A percentile compares a stretch with the other conserved stretches of the same genome.
Evolutionary conservation across 805 yeast species (phyloP).

Genomic region (Candida broadrunensis): DNA sequence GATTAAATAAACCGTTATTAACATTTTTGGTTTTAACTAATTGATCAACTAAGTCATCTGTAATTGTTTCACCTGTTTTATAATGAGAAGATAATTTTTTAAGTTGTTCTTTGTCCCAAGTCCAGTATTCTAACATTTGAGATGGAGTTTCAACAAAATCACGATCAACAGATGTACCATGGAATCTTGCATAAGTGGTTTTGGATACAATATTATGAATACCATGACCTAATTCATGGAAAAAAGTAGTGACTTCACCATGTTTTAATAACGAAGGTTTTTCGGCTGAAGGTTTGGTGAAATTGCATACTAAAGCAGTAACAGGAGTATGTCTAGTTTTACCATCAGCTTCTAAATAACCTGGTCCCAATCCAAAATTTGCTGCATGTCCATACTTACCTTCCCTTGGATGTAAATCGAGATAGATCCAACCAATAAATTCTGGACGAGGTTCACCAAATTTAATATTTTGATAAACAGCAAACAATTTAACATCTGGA

Average conservation of each 20-base stretch:
- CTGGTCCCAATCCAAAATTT: slow-evolving; percentile 65
- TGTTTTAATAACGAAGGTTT: slow-evolving; percentile 78
- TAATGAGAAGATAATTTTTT: slow-evolving; percentile 64
- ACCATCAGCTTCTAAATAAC: slow-evolving; percentile 50
- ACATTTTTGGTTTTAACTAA: slow-evolving; percentile 68
- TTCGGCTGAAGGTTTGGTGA: slow-evolving; percentile 66
- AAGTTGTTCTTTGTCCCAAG: slow-evolving; percentile 69
- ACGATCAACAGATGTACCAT: slow-evolving; percentile 75
- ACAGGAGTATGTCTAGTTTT: slow-evolving; percentile 55
- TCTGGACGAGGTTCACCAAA: slow-evolving; percentile 36
- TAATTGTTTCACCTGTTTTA: slow-evolving; percentile 53
- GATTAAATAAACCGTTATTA: slow-evolving; percentile 66
- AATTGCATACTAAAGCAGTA: slow-evolving; percentile 80
- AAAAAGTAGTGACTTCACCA: slow-evolving; percentile 75
- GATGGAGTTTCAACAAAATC: slow-evolving; percentile 93
- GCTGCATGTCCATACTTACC: slow-evolving; percentile 92
- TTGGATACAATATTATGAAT: slow-evolving; percentile 73
- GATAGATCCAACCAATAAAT: slow-evolving; percentile 75
- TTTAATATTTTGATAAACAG: slow-evolving; percentile 62
- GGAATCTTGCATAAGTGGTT: slow-evolving; percentile 64
- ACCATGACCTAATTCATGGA: slow-evolving; percentile 91
- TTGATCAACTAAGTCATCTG: slow-evolving; percentile 54
- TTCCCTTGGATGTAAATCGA: slow-evolving; percentile 81
- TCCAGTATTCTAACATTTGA: slow-evolving; percentile 85
- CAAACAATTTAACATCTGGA: slow-evolving; percentile 69